A percentile compares a stretch with the other conserved stretches of the same genome.
phyloP scores from a whole-genome alignment of 192 early-diverging fungal genomes.

The Podila epicladia region DNA sequence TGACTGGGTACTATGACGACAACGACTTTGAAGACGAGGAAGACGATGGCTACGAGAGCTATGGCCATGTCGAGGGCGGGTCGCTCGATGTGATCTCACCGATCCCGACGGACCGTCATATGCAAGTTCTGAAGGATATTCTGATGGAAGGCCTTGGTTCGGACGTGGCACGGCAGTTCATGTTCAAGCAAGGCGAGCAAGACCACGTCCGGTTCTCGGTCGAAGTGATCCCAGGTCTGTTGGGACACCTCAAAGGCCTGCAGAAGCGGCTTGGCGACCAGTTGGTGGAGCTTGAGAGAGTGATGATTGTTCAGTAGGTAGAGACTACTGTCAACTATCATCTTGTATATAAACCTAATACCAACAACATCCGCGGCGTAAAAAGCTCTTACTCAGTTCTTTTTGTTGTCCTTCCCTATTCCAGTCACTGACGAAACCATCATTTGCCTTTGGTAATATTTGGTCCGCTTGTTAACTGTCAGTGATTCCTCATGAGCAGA shows the following conservation, averaged over 20 bases:
- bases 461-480: too few relatives aligned
- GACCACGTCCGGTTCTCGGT: slow-evolving; percentile 53
- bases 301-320: slow-evolving; percentile 26
- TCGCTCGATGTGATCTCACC: slow-evolving; percentile 41
- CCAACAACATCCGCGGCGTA: too few relatives aligned
- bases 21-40: slow-evolving; percentile 18
- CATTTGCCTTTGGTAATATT: too few relatives aligned
- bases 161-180: slow-evolving; percentile 39
- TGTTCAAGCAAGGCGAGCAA: slow-evolving; percentile 45
- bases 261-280: slow-evolving; percentile 41
- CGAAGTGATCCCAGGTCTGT: slow-evolving; percentile 50
- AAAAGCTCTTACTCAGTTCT: background rate
- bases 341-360: background rate
- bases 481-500: too few relatives aligned
- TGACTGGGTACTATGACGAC: slow-evolving; percentile 1
- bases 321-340: background rate
- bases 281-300: slow-evolving; percentile 34
- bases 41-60: slow-evolving; percentile 36
- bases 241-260: slow-evolving; percentile 49
- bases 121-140: slow-evolving; percentile 53
- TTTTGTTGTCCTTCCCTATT: background rate
- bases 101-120: slow-evolving; percentile 53
- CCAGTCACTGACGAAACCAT: too few relatives aligned
- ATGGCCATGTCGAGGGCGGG: slow-evolving; percentile 15
- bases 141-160: slow-evolving; percentile 43